These are phyloP conservation scores for Plenodomus biglobosus DNA, from an alignment of 2,329 filamentous ascomycete species.

Conservation along the genomic window DNA sequence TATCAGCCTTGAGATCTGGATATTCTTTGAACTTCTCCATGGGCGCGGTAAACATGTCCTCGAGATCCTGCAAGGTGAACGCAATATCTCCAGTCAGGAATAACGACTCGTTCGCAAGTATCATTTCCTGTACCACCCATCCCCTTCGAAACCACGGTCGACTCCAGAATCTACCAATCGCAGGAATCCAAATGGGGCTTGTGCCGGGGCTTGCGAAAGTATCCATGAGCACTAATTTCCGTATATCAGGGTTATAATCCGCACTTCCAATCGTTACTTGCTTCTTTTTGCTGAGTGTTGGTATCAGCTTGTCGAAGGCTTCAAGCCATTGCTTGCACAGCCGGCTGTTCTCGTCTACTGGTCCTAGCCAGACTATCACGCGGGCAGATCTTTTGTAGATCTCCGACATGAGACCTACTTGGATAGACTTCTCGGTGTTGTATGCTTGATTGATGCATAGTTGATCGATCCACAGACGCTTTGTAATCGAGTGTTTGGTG, in stretches of 20 bases:
- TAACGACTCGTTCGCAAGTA: slow-evolving; percentile 6
- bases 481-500: slow-evolving; percentile 6
- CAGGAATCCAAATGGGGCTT: slow-evolving; percentile 1
- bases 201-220: slow-evolving; percentile 1
- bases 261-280: not conserved
- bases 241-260: slow-evolving; percentile 3
- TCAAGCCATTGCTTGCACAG: slow-evolving; percentile 11
- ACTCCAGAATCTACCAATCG: slow-evolving; percentile 8
- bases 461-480: slow-evolving; percentile 31
- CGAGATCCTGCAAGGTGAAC: slow-evolving; percentile 13
- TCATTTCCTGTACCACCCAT: slow-evolving; percentile 20
- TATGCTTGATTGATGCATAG: slow-evolving; percentile 41
- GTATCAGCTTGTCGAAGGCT: slow-evolving; percentile 5
- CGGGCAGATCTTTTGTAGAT: slow-evolving; percentile 30
- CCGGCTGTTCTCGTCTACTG: slow-evolving; percentile 7
- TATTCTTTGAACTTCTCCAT: not conserved
- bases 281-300: not conserved
- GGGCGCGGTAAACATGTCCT: slow-evolving; percentile 10
- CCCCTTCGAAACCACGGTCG: slow-evolving; percentile 12
- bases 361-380: slow-evolving; percentile 22
- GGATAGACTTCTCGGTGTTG: slow-evolving; percentile 30
- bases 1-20: not conserved
- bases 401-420: slow-evolving; percentile 41
- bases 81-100: slow-evolving; percentile 7
- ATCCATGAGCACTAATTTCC: not conserved